Base-by-base conservation (phyloP, 495 filamentous ascomycete species). In the Penicillium paxilli region DNA sequence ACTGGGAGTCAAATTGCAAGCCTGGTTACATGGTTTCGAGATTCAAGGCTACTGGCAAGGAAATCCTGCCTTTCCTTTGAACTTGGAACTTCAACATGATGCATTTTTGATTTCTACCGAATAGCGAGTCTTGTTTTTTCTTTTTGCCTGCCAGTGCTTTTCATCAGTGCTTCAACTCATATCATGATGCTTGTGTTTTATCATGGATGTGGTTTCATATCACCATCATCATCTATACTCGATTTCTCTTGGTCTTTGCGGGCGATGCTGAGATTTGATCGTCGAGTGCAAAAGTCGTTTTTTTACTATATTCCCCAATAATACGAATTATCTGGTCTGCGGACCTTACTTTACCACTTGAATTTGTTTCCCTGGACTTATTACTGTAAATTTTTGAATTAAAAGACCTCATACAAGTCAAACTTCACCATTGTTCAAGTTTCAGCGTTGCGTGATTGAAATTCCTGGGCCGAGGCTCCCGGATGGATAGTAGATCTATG, bases 1-100 rank as follows among this genome's bases (percentile, higher is more conserved):
- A 62, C 23, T 62, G 59, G 59, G 59, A 62, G 42, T 28, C 59
- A 37, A 62, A 62, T 52, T 62, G 59, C 55, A 58, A 25, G n/a
- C 54, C 54, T 5, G 55, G 55, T 1, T 62, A 28, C 37, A 62
- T 62, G 59, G 59, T 62, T 3, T 45, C 47, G n/a, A 46, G 59
- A 12, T 62, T 62, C 45, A 54, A 54, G 47, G 59, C 59, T 23
- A 16, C 12, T 8, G 59, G 50, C 17, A 33, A 37, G 28, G 28
- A 32, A 40, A 42, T 38, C 19, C 55, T 51, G 11, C 35, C 35
- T 5, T 38, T 38, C 8, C 14, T 16, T 19, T 38, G 14, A 37
- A 5, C 4, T 2, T n/a, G 33, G 11, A 11, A 28, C 26, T 30
- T 30, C 11, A 32, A 14, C 30, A 32, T 14, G 30, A 32, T 5